A percentile compares a stretch with the other conserved stretches of the same genome.
Evolutionary conservation across 1,284 basidiomycete genomes (phyloP).

Genomic region (Heterobasidion parviporum): DNA sequence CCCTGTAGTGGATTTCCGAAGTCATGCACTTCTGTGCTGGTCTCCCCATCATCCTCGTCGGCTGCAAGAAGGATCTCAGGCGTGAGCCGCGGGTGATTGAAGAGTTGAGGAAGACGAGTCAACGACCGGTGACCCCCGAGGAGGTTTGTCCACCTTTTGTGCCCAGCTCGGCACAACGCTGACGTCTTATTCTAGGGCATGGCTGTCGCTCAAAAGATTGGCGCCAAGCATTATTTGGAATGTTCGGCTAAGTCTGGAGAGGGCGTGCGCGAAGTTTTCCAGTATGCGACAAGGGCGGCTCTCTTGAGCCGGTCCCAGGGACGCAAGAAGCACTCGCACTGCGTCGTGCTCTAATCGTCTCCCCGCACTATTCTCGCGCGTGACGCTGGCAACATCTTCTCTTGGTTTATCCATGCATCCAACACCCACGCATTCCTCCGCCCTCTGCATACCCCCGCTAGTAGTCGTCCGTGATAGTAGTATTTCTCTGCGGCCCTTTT

Average conservation of each 20-base stretch:
- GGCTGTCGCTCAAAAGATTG: conserved; percentile 69
- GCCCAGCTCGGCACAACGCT: background rate
- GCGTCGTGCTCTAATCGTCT: conserved; percentile 42
- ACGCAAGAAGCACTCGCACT: conserved; percentile 31
- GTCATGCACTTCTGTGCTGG: conserved; percentile 74
- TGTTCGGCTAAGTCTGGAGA: conserved; percentile 67
- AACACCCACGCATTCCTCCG: background rate
- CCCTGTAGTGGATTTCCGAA: conserved; percentile 65
- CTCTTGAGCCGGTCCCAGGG: conserved; percentile 34
- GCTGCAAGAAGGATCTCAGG: conserved; percentile 70
- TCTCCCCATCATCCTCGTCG: conserved; percentile 69
- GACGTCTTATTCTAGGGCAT: conserved; percentile 37
- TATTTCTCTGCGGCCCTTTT: background rate
- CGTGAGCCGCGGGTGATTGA: conserved; percentile 45
- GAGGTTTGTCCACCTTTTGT: conserved; percentile 28
- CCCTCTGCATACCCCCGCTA: background rate
- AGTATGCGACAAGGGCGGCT: conserved; percentile 63
- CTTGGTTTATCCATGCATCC: background rate
- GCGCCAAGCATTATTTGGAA: conserved; percentile 67
- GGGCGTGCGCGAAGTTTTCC: conserved; percentile 73
- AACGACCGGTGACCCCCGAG: conserved; percentile 50
- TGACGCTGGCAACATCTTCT: background rate
- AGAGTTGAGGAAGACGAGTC: conserved; percentile 53
- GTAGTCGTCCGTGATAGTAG: background rate
- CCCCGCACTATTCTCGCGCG: background rate